phyloP scores from a whole-genome alignment of 345 rosid species.

The Populus pruinosa region DNA sequence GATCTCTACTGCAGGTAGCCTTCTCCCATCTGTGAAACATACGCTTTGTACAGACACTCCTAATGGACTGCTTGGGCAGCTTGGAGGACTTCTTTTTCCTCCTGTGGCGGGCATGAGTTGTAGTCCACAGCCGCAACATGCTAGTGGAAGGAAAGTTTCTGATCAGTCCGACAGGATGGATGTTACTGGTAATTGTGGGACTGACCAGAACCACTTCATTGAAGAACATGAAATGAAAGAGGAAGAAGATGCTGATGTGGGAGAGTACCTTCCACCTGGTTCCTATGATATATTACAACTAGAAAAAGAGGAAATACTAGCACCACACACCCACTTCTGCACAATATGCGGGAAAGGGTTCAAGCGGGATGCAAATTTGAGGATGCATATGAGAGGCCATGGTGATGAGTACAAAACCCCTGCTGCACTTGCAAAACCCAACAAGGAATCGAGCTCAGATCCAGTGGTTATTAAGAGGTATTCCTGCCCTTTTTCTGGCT shows the following conservation, averaged over 20 bases:
- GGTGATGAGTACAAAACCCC: constrained; percentile 96
- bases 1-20: constrained; percentile 92
- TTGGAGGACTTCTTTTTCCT: constrained; percentile 51
- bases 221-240: constrained; percentile 83
- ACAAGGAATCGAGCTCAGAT: constrained; percentile 62
- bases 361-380: constrained; percentile 89
- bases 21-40: constrained; percentile 83
- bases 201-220: constrained; percentile 38
- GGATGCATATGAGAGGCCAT: constrained; percentile 99
- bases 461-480: constrained; percentile 76
- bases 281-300: constrained; percentile 88
- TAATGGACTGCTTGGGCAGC: constrained; percentile 33
- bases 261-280: constrained; percentile 90
- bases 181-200: constrained; percentile 19
- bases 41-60: constrained; percentile 42
- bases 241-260: constrained; percentile 90
- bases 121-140: constrained; percentile 37
- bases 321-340: constrained; percentile 97
- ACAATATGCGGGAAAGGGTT: constrained; percentile 96
- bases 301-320: constrained; percentile 96
- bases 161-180: constrained; percentile 45
- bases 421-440: constrained; percentile 88
- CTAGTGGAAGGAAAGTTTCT: constrained; percentile 31
- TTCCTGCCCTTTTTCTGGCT: constrained; percentile 88
- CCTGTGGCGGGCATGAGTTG: constrained; percentile 34